Evolutionary conservation across 2,329 filamentous ascomycete genomes (phyloP).

Genomic region (Diplodia intermedia): DNA sequence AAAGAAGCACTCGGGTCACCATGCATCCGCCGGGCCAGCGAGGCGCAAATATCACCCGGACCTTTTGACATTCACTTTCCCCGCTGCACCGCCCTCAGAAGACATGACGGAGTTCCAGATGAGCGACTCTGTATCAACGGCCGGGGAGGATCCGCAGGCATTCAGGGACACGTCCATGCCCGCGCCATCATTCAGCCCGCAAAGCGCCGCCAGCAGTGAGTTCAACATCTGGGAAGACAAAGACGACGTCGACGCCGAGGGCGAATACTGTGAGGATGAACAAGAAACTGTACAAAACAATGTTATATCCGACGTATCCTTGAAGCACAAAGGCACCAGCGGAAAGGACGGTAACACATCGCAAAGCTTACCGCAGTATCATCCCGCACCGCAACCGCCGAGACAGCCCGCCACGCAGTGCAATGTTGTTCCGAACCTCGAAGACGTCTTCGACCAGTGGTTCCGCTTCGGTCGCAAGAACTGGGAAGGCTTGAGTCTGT

Average conservation of each 20-base stretch:
- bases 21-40: neutral
- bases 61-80: constrained; percentile 4
- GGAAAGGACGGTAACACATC: neutral
- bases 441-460: constrained; percentile 4
- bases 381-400: neutral
- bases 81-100: neutral
- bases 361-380: neutral
- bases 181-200: neutral
- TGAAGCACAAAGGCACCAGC: neutral
- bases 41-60: neutral
- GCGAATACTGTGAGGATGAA: neutral
- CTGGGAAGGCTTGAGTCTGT: neutral
- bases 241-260: neutral
- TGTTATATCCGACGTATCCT: neutral
- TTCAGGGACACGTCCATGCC: neutral
- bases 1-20: neutral
- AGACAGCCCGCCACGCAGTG: neutral
- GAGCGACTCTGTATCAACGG: neutral
- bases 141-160: neutral
- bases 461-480: neutral
- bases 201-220: neutral
- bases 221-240: neutral
- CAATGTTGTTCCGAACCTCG: constrained; percentile 2
- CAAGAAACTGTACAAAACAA: neutral
- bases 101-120: neutral